A percentile compares a stretch with the other conserved stretches of the same genome.
phyloP scores from a whole-genome alignment of 1,284 basidiomycete genomes.

The Apiotrichum laibachii region DNA sequence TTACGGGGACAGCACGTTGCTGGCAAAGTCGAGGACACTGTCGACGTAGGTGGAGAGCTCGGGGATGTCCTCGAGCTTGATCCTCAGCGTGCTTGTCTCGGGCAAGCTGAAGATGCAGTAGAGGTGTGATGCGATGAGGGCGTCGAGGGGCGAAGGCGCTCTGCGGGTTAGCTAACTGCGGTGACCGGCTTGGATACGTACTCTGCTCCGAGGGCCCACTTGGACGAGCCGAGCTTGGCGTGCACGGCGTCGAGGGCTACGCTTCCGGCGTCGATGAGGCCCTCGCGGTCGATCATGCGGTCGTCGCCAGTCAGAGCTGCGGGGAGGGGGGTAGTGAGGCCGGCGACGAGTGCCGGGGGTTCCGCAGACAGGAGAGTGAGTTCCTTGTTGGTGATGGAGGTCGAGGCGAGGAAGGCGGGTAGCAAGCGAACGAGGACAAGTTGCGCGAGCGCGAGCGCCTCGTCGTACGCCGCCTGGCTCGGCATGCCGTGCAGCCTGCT shows the following conservation, averaged over 20 bases:
- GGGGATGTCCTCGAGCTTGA: conserved; percentile 19
- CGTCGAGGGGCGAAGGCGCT: conserved; percentile 45
- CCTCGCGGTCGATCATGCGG: conserved; percentile 25
- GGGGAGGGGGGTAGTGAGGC: conserved; percentile 42
- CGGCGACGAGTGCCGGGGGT: conserved; percentile 38
- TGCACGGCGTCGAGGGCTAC: conserved; percentile 34
- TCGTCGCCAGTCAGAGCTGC: conserved; percentile 41
- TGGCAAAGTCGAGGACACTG: conserved; percentile 15
- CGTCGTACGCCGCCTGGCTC: conserved; percentile 37
- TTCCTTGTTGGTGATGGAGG: not conserved
- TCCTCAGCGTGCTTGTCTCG: conserved; percentile 21
- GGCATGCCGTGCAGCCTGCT: conserved; percentile 30
- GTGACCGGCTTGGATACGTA: conserved; percentile 17
- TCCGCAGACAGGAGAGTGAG: conserved; percentile 26
- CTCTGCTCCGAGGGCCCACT: conserved; percentile 40
- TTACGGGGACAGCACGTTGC: not conserved
- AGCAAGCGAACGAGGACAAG: conserved; percentile 33
- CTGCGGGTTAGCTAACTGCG: conserved; percentile 17
- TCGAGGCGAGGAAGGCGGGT: conserved; percentile 34
- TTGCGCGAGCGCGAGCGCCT: conserved; percentile 39
- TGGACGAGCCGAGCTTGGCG: conserved; percentile 10
- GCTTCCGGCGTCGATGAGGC: conserved; percentile 25
- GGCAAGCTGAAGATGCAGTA: conserved; percentile 37
- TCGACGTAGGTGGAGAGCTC: conserved; percentile 35
- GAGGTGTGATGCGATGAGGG: conserved; percentile 45